Conservation (phyloP, 169 alveolate genomes). For the Plasmodium vivax region DNA sequence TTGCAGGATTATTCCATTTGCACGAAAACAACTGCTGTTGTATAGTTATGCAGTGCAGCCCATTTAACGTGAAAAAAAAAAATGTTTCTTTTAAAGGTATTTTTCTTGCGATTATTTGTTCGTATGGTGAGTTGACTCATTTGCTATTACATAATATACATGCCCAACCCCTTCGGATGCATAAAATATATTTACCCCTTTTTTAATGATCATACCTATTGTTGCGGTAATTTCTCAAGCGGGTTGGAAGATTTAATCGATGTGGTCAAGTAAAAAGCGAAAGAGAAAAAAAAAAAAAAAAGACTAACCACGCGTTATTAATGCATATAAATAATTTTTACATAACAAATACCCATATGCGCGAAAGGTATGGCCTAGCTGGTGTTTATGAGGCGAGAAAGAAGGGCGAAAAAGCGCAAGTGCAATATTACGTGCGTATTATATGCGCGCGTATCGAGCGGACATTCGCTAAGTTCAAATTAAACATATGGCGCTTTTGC, state of each 20-base stretch:
- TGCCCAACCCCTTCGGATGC: background rate
- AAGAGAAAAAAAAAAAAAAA: background rate
- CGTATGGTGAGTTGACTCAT: background rate
- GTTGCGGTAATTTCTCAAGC: background rate
- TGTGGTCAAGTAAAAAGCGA: background rate
- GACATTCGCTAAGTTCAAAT: background rate
- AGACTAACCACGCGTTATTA: background rate
- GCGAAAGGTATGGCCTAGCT: background rate
- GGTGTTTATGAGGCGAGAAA: background rate
- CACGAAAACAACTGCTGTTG: background rate
- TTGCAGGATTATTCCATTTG: background rate
- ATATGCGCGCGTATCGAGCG: background rate
- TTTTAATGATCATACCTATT: background rate
- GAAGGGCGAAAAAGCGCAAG: slow-evolving; percentile 8
- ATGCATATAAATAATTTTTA: background rate
- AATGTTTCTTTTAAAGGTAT: background rate
- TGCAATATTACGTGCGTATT: background rate
- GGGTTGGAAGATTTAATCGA: background rate
- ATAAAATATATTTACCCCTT: background rate
- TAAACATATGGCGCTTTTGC: background rate
- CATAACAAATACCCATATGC: background rate
- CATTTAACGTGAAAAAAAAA: background rate
- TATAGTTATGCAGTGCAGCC: background rate
- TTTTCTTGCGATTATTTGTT: background rate
- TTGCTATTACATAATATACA: background rate